Evolutionary conservation across 2,329 filamentous ascomycete species (phyloP).

Genomic region (Trichoderma sp.): DNA sequence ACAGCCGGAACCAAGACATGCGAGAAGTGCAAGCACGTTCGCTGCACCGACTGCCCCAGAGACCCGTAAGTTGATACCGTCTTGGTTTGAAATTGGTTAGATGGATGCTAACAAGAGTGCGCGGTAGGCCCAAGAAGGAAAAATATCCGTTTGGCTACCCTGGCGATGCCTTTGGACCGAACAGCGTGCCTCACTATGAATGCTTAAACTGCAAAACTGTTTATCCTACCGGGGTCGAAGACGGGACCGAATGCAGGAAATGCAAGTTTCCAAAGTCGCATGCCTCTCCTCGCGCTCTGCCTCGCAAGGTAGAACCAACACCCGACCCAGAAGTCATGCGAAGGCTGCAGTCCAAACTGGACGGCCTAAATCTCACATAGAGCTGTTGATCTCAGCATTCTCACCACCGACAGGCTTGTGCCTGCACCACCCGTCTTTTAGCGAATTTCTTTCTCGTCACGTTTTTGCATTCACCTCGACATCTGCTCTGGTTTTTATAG

Average conservation of each 20-base stretch:
- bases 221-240: slow-evolving; percentile 53
- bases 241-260: slow-evolving; percentile 57
- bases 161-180: slow-evolving; percentile 60
- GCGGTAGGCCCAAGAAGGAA: slow-evolving; percentile 61
- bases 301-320: slow-evolving; percentile 61
- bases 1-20: slow-evolving; percentile 62
- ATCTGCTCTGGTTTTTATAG: background rate
- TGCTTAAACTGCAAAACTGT: slow-evolving; percentile 66
- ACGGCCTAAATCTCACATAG: slow-evolving; percentile 43
- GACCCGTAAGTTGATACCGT: slow-evolving; percentile 64
- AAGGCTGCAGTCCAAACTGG: slow-evolving; percentile 58
- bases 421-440: background rate
- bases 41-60: slow-evolving; percentile 79
- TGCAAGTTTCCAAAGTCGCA: slow-evolving; percentile 64
- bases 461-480: slow-evolving; percentile 6
- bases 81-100: background rate
- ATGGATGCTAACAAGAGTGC: slow-evolving; percentile 10
- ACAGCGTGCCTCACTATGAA: slow-evolving; percentile 54
- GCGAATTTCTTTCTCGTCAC: background rate
- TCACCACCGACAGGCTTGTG: background rate
- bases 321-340: slow-evolving; percentile 63
- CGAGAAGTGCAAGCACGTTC: slow-evolving; percentile 66
- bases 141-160: slow-evolving; percentile 72
- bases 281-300: slow-evolving; percentile 59
- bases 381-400: background rate